Conservation (phyloP, 1,284 basidiomycete genomes). For the Sanguinoderma infundibulare region DNA sequence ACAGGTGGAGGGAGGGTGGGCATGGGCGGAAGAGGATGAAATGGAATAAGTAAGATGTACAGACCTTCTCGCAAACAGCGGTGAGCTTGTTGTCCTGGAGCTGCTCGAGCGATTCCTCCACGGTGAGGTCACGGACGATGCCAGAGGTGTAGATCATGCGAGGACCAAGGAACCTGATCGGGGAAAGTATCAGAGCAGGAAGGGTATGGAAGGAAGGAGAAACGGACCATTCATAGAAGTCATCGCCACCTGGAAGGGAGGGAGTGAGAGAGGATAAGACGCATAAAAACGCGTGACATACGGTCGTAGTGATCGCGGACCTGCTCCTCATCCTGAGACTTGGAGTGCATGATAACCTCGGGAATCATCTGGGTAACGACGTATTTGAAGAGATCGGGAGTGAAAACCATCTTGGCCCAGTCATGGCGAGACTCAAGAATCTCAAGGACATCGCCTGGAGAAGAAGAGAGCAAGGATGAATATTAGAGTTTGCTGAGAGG, state of each 20-base stretch:
- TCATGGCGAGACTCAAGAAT: slow-evolving; percentile 95
- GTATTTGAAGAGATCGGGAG: slow-evolving; percentile 91
- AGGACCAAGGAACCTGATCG: slow-evolving; percentile 88
- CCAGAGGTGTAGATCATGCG: slow-evolving; percentile 99
- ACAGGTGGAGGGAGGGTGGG: not conserved
- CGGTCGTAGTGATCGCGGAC: slow-evolving; percentile 98
- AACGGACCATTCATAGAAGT: slow-evolving; percentile 87
- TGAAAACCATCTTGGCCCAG: slow-evolving; percentile 92
- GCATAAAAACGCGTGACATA: slow-evolving; percentile 38
- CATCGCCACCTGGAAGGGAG: slow-evolving; percentile 69
- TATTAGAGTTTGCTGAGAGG: slow-evolving; percentile 15
- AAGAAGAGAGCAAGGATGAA: not conserved
- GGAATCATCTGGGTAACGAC: slow-evolving; percentile 90
- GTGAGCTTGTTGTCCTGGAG: slow-evolving; percentile 99
- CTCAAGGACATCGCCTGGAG: slow-evolving; percentile 87
- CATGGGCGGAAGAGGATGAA: not conserved
- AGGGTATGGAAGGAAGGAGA: not conserved
- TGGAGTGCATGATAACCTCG: slow-evolving; percentile 91
- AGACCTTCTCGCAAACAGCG: slow-evolving; percentile 87
- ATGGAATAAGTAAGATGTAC: not conserved
- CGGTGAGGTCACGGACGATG: slow-evolving; percentile 77
- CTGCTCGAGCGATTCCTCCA: slow-evolving; percentile 89
- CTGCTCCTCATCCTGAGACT: slow-evolving; percentile 92
- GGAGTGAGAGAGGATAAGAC: slow-evolving; percentile 28
- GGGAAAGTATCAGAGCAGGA: slow-evolving; percentile 1